A percentile compares a stretch with the other conserved stretches of the same genome.
phyloP scores from a whole-genome alignment of 176 grass and related monocot genomes.

The Pontederia crassipes region DNA sequence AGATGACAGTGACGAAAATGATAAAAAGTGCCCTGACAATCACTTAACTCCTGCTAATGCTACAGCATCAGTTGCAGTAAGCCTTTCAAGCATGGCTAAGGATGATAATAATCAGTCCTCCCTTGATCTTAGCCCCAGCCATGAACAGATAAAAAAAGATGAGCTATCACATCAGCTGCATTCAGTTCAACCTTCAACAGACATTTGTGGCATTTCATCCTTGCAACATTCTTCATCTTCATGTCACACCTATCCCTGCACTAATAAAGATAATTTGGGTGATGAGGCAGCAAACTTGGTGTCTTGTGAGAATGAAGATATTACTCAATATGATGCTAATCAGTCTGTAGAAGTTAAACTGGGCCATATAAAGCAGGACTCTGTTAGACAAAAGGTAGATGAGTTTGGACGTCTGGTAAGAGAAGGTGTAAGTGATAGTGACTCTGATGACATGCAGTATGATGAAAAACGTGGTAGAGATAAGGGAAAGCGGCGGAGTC shows the following conservation, averaged over 20 bases:
- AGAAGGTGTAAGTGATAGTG: slow-evolving; percentile 38
- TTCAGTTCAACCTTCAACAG: background rate
- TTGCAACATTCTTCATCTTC: slow-evolving; percentile 1
- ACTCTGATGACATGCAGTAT: slow-evolving; percentile 34
- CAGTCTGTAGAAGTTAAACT: slow-evolving; percentile 28
- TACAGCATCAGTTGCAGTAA: slow-evolving; percentile 5
- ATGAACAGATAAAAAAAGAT: background rate
- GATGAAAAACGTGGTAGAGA: slow-evolving; percentile 18
- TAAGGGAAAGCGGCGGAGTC: slow-evolving; percentile 28
- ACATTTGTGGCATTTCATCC: background rate
- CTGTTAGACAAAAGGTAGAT: slow-evolving; percentile 30
- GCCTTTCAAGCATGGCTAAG: background rate
- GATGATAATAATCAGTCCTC: slow-evolving; percentile 19
- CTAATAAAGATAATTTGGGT: slow-evolving; percentile 29
- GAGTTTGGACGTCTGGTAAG: slow-evolving; percentile 27
- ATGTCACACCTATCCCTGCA: background rate
- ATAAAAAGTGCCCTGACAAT: slow-evolving; percentile 11
- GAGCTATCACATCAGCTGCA: background rate
- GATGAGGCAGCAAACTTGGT: slow-evolving; percentile 21
- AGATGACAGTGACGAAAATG: slow-evolving; percentile 44
- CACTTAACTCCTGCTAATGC: slow-evolving; percentile 15
- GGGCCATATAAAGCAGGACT: slow-evolving; percentile 18
- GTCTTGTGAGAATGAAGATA: slow-evolving; percentile 22
- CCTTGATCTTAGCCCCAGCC: background rate
- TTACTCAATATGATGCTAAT: slow-evolving; percentile 3